Conservation (phyloP, 352 stramenopile genomes). For the Hyaloperonospora brassicae region DNA sequence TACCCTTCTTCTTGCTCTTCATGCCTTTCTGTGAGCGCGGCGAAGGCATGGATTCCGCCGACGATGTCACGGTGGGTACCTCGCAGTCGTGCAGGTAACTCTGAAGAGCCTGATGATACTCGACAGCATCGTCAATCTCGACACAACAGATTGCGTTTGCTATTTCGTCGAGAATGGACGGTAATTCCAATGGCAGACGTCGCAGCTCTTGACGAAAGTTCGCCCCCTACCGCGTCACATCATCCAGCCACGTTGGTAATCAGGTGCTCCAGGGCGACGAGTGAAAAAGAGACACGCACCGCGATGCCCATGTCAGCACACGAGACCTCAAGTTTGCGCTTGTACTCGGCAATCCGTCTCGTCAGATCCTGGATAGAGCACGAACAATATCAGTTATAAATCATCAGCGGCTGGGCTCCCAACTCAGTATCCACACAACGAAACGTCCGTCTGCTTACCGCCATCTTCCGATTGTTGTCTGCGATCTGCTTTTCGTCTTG, state of each 20-base stretch:
- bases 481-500: slow-evolving; percentile 76
- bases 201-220: slow-evolving; percentile 62
- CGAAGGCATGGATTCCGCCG: slow-evolving; percentile 3
- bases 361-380: slow-evolving; percentile 37
- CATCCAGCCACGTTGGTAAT: slow-evolving; percentile 6
- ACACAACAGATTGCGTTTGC: slow-evolving; percentile 35
- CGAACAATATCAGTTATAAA: not conserved
- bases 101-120: slow-evolving; percentile 65
- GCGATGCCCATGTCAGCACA: slow-evolving; percentile 58
- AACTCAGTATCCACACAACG: not conserved
- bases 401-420: slow-evolving; percentile 1
- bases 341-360: slow-evolving; percentile 68
- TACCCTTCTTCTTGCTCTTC: slow-evolving; percentile 31
- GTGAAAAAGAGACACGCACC: slow-evolving; percentile 15
- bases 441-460: slow-evolving; percentile 24
- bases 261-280: not conserved
- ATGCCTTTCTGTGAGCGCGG: slow-evolving; percentile 39
- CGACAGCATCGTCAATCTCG: slow-evolving; percentile 34
- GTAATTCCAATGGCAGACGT: slow-evolving; percentile 46
- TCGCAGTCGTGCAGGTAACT: slow-evolving; percentile 55
- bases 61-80: slow-evolving; percentile 21
- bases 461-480: slow-evolving; percentile 74
- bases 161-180: slow-evolving; percentile 41
- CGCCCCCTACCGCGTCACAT: slow-evolving; percentile 22
- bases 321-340: slow-evolving; percentile 48